phyloP scores from a whole-genome alignment of 345 rosid species.

The Eucalyptus dawsonii region DNA sequence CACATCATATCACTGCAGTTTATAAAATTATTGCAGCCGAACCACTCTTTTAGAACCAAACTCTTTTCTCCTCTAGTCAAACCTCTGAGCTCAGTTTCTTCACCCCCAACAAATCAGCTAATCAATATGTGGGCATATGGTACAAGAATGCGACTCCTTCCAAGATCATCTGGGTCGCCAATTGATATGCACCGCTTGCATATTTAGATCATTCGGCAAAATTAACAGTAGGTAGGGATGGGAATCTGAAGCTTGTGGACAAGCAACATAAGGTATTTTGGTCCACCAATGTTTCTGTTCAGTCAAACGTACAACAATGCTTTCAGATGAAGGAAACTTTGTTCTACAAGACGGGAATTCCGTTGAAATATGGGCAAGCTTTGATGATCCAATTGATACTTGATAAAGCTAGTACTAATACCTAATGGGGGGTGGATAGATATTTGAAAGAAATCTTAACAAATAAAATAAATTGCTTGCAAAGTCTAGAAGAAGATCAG shows the following conservation, averaged over 20 bases:
- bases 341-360: background rate
- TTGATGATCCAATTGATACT: constrained; percentile 19
- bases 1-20: background rate
- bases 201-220: background rate
- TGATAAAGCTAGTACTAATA: too few species aligned
- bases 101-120: background rate
- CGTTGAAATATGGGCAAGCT: constrained; percentile 14
- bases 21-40: background rate
- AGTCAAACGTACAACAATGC: background rate
- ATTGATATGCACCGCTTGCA: constrained; percentile 5
- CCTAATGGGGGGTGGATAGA: too few species aligned
- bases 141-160: background rate
- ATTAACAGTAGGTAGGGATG: background rate
- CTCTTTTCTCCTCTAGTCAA: background rate
- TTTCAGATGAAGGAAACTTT: constrained; percentile 13
- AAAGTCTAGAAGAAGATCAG: too few species aligned
- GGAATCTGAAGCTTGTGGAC: constrained; percentile 8
- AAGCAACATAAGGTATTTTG: background rate
- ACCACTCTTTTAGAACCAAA: background rate
- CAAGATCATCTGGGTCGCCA: constrained; percentile 16
- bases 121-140: background rate
- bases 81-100: background rate
- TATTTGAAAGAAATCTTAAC: too few species aligned
- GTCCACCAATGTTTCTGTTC: background rate
- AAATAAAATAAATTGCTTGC: too few species aligned